phyloP scores from a whole-genome alignment of 495 filamentous ascomycete genomes.

The Tuber umbilicatum region DNA sequence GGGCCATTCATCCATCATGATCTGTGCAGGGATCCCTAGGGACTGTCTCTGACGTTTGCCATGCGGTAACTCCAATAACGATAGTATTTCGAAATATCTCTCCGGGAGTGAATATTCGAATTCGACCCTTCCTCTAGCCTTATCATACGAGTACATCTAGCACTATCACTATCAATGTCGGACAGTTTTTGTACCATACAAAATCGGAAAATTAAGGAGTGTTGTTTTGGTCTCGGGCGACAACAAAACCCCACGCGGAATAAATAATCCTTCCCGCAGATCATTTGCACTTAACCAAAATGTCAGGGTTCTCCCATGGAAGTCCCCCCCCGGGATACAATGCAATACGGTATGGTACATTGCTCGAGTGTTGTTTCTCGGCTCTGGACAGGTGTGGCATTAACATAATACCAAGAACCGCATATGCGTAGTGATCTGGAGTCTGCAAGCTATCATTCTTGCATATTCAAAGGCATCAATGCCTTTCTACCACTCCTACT shows the following conservation, averaged over 20 bases:
- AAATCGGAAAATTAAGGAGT: slow-evolving; percentile 29
- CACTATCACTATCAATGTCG: slow-evolving; percentile 8
- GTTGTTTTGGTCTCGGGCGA: slow-evolving; percentile 30
- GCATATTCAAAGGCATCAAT: background rate
- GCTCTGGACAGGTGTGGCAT: slow-evolving; percentile 24
- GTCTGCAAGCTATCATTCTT: slow-evolving; percentile 14
- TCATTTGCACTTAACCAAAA: slow-evolving; percentile 30
- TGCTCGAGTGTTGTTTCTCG: background rate
- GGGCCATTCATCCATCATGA: background rate
- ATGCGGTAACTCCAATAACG: background rate
- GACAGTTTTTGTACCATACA: slow-evolving; percentile 19
- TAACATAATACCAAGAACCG: slow-evolving; percentile 27
- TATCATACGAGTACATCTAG: slow-evolving; percentile 29
- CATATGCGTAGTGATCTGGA: slow-evolving; percentile 36
- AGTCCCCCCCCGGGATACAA: slow-evolving; percentile 6
- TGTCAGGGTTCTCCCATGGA: slow-evolving; percentile 8
- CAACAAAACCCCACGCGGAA: slow-evolving; percentile 20
- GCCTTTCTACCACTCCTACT: background rate
- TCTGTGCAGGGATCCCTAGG: background rate
- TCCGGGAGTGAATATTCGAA: slow-evolving; percentile 7
- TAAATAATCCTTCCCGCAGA: slow-evolving; percentile 32
- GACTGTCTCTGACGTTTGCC: background rate
- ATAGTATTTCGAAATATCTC: background rate
- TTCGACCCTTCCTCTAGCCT: slow-evolving; percentile 29
- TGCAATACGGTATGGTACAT: slow-evolving; percentile 1